Base-by-base conservation (phyloP, 305 asterid genomes). In the Coffea humblotiana region DNA sequence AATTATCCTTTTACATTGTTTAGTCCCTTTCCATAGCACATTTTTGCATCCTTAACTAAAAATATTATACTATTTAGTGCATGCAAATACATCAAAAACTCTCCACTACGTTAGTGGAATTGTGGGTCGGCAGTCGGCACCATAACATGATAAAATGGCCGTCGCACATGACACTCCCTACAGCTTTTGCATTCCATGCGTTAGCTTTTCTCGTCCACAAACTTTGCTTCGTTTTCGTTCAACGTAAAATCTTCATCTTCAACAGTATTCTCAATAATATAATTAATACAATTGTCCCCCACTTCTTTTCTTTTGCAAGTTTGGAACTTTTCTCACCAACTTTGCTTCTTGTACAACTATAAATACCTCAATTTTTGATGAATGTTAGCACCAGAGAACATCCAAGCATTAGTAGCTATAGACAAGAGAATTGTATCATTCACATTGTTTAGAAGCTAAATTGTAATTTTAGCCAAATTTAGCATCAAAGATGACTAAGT, bases 101-200 rank as follows among this genome's bases (percentile, higher is more conserved):
- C 60, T 83, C 92, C 90, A 90, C 88, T 79, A 66, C 68, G 63
- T 29, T 68, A 87, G 88, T 90, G 93, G 93, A 83, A 79, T 83
- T 68, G 82, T 86, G 84, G 83, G 80, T 66, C 72, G 81, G 75
- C 81, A 16, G 80, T 66, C 72, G 81, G 75, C 81, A 16, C 63
- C 61, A 76, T 76, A 60, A 71, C 45, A 80, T 80, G 51, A 80
- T 74, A 71, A 75, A 81, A 47, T 68, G 85, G 80, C 68, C 75
- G 35, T 52, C 77, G 48, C 74, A 69, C 83, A 69, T 60, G 80
- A 68, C 54, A 68, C 52, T 76, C 77, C 72, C 16, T 71, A 13
- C 81, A 75, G 82, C 81, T 71, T 84, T 74, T 76, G 81, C 83
- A 73, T 72, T 81, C 78, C 90, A 79, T 83, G 88, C 84, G 74